Evolutionary conservation across 352 stramenopile genomes (phyloP), one percentile per base, ranked within the genome.

Genomic region (Phytophthora kernoviae): DNA sequence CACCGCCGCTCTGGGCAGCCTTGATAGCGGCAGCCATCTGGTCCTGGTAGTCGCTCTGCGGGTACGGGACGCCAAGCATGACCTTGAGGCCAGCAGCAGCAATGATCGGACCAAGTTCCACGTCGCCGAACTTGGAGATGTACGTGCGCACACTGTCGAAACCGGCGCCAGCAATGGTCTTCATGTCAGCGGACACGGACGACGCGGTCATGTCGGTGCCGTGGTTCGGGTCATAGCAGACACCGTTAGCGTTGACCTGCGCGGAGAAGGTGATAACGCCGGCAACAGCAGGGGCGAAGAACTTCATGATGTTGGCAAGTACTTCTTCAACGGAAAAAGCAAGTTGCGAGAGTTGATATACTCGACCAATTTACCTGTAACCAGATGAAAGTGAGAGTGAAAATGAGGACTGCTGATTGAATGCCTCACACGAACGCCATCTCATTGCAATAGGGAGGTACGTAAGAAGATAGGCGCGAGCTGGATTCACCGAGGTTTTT

Each of bases 91-190:
- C 73, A 32, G 73, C 68, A 8, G 51, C 48, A 9, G 68, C 73
- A 48, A 87, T 69, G 30, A 80, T 72, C 14, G 63, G 55, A 26
- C 66, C 73, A 21, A 87, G 71, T 46, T 79, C 61, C 18, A 54
- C 67, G 45, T 65, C 62, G 42, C 75, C 77, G 47, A 84, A 75
- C 36, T 70, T 65, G 47, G 56, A 74, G 57, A 85, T 85, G 73
- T 77, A 85, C 30, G 77, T 85, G 34, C 77, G 75, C 48, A 87
- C 73, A 55, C 77, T 71, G 27, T 63, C 62, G 65, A 85, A 87
- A 60, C 77, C 77, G 43, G 66, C 58, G 57, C 26, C 44, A 43
- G 77, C 75, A 52, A 87, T 83, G 15, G 57, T 68, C 15, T 58
- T 20, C 59, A 87, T 77, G 48, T 87, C 77, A 21, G 56, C 50